Base-by-base conservation (phyloP, 2,329 filamentous ascomycete species). In the Aspergillus ustus region DNA sequence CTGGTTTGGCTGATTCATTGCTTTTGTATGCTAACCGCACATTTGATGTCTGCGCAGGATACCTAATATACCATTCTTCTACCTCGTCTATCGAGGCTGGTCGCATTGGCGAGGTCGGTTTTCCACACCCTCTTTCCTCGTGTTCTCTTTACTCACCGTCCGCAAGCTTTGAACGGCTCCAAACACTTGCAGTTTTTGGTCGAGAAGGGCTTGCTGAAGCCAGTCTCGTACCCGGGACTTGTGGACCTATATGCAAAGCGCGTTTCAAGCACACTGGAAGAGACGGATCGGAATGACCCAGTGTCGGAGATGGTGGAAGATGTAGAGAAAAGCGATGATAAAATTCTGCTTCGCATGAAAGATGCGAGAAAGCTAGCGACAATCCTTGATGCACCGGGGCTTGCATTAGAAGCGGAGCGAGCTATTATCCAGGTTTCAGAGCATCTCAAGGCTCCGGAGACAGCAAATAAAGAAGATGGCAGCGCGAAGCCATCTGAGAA, bases 21-120 rank as follows among this genome's bases (percentile, higher is more conserved):
- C 19, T 46, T 31, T 20, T 7, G 48, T 19, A n/a, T 45, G 31
- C 45, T 43, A 37, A 43, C 52, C 57, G 43, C 11, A 44, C 45
- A 34, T 48, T n/a, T 19, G 34, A 40, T 40, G 19, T 17, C 22
- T 31, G n/a, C 31, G 13, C 54, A 96, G 92, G 64, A 85, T 97
- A 65, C 93, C 94, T 40, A 97, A 99, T 74, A 82, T 99, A 13
- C 95, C 95, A 19, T 98, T 98, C 82, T 98, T 98, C 82, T 99
- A 98, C 77, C 85, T 98, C 45, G 87, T 87, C 19, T 99, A 96
- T 80, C 87, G 95, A 66, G 81, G 92, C 28, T 98, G 91, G 90
- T 96, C 91, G 20, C 92, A 97, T 77, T 96, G 91, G 87, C 87
- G 90, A 78, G 83, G 83, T 84, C 64, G 62, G 76, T 70, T 66